These are phyloP conservation scores for Onygenales sp. DNA, from an alignment of 2,329 filamentous ascomycete species.

Conservation along the genomic window DNA sequence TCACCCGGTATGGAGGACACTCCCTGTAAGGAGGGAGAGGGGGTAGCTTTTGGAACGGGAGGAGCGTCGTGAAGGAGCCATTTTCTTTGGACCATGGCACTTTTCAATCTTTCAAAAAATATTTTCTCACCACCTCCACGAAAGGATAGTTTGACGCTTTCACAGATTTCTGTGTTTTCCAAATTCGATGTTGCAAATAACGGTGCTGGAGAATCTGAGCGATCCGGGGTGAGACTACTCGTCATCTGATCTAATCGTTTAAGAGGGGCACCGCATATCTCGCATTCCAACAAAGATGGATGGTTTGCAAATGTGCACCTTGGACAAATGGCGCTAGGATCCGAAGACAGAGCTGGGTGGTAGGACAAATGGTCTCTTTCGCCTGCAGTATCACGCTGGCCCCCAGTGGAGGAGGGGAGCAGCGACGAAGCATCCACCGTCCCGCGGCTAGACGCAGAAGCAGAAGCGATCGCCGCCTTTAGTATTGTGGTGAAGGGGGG, in stretches of 20 bases:
- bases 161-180: conserved; percentile 50
- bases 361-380: neutral
- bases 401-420: neutral
- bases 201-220: conserved; percentile 72
- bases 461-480: conserved; percentile 75
- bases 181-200: conserved; percentile 42
- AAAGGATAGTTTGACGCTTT: conserved; percentile 86
- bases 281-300: conserved; percentile 72
- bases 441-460: conserved; percentile 49
- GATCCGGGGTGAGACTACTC: conserved; percentile 17
- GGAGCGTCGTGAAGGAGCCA: conserved; percentile 90
- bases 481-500: conserved; percentile 72
- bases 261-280: conserved; percentile 79
- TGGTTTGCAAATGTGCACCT: conserved; percentile 93
- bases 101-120: conserved; percentile 81
- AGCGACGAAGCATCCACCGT: conserved; percentile 8
- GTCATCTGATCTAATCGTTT: conserved; percentile 42
- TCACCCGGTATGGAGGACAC: conserved; percentile 18
- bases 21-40: conserved; percentile 22
- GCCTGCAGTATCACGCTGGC: neutral
- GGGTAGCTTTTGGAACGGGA: conserved; percentile 60
- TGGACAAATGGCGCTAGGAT: conserved; percentile 46
- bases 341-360: neutral
- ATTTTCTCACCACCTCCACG: conserved; percentile 79
- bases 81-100: conserved; percentile 81